Conservation (phyloP, 2,329 filamentous ascomycete genomes). For the Diaporthe nobilis region DNA sequence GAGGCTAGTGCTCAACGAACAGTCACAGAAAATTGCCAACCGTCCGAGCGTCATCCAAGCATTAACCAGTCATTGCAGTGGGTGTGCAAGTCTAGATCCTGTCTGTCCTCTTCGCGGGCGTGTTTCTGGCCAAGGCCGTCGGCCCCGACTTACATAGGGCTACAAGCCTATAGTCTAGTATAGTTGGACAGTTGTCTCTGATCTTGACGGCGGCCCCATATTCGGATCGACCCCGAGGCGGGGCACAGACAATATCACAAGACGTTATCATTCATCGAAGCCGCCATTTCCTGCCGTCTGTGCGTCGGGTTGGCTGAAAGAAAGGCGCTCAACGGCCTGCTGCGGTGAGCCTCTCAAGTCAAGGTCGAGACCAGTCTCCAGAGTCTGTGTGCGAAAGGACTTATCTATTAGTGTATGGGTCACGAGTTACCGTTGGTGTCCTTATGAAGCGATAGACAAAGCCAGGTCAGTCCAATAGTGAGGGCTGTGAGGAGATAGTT, state of each 20-base stretch:
- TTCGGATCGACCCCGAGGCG: slow-evolving; percentile 2
- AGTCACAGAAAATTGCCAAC: not conserved
- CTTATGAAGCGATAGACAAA: too few species aligned
- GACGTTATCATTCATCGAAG: not conserved
- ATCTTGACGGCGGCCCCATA: slow-evolving; percentile 15
- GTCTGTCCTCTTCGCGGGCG: not conserved
- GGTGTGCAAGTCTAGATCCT: not conserved
- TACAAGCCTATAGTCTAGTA: not conserved
- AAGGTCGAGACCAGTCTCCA: not conserved
- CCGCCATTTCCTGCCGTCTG: not conserved
- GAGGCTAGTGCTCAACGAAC: slow-evolving; percentile 23
- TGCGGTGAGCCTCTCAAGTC: not conserved
- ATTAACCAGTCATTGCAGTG: not conserved
- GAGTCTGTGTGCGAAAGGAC: not conserved
- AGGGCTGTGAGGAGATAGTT: not conserved
- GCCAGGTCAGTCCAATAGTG: not conserved
- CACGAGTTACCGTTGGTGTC: not conserved
- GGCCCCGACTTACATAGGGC: slow-evolving; percentile 1
- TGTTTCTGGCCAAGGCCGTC: not conserved
- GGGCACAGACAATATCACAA: slow-evolving; percentile 2
- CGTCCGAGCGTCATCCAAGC: slow-evolving; percentile 13
- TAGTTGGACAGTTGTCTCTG: not conserved
- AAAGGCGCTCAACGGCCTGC: not conserved
- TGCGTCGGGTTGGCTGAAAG: not conserved
- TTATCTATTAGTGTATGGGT: not conserved